A percentile compares a stretch with the other conserved stretches of the same genome.
Conservation (phyloP, 129 eudicot genomes). For the Lactuca sativa region DNA sequence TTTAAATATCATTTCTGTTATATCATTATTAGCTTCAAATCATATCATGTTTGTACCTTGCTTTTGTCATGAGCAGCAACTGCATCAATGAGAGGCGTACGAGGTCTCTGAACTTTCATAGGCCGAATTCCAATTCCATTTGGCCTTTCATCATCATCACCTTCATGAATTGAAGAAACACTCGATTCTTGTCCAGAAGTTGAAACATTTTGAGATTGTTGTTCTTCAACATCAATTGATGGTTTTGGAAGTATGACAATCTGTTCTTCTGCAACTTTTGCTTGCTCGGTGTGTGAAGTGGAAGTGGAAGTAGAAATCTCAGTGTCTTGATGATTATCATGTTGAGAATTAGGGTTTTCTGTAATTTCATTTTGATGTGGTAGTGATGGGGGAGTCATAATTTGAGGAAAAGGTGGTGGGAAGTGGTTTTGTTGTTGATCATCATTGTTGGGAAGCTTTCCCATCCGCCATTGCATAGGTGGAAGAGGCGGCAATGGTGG, state of each 20-base stretch:
- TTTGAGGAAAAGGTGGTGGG: constrained; percentile 34
- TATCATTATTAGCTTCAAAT: neutral
- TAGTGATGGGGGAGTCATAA: neutral
- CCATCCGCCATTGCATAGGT: constrained; percentile 91
- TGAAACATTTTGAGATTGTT: constrained; percentile 29
- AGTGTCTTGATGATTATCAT: constrained; percentile 14
- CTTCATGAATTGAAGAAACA: constrained; percentile 25
- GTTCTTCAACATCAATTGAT: constrained; percentile 21
- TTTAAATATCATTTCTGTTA: neutral
- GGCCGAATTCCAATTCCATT: constrained; percentile 48
- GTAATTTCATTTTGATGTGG: constrained; percentile 12
- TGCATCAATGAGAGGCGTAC: constrained; percentile 77
- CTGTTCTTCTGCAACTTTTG: constrained; percentile 17
- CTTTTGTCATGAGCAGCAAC: constrained; percentile 85
- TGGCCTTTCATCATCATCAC: constrained; percentile 29
- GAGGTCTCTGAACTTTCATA: constrained; percentile 64
- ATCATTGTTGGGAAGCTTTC: constrained; percentile 45
- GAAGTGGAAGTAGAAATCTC: neutral
- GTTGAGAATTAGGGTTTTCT: constrained; percentile 19
- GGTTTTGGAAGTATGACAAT: constrained; percentile 8
- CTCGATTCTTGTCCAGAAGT: constrained; percentile 41
- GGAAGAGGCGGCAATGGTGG: constrained; percentile 98
- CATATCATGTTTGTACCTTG: constrained; percentile 44
- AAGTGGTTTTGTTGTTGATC: constrained; percentile 26
- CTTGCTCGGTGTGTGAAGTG: too few relatives aligned